These are phyloP conservation scores for Xylariaceae sp. DNA, from an alignment of 2,329 filamentous ascomycete species.

Conservation along the genomic window DNA sequence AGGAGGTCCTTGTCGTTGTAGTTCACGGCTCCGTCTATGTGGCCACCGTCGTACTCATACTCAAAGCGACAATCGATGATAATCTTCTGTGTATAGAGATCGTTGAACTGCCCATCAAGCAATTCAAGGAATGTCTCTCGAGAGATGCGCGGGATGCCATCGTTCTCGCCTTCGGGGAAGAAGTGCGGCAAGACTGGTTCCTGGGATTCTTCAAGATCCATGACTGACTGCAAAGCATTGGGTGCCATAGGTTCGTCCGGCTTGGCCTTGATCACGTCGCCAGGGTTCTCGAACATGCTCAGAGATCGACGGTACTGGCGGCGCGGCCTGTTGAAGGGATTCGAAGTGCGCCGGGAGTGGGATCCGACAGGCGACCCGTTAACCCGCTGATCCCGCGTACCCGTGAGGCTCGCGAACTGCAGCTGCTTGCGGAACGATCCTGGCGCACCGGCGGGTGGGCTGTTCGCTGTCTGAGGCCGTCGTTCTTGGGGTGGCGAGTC, in stretches of 20 bases:
- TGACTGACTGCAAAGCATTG: constrained; percentile 64
- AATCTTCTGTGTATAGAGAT: constrained; percentile 72
- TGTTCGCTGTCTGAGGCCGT: constrained; percentile 55
- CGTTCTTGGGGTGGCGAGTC: constrained; percentile 72
- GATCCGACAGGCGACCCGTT: constrained; percentile 70
- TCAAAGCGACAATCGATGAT: constrained; percentile 97
- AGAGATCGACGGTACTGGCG: constrained; percentile 88
- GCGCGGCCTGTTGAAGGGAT: constrained; percentile 67
- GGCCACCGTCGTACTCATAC: constrained; percentile 95
- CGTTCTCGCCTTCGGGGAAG: constrained; percentile 69
- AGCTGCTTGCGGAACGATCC: constrained; percentile 52
- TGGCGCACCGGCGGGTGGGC: constrained; percentile 48
- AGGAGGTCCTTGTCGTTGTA: constrained; percentile 94
- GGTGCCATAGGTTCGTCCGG: constrained; percentile 51
- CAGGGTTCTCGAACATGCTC: constrained; percentile 96
- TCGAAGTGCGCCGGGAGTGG: constrained; percentile 67
- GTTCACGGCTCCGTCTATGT: constrained; percentile 90
- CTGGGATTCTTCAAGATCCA: constrained; percentile 75
- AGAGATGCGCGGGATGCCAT: constrained; percentile 83
- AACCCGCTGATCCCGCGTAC: constrained; percentile 45
- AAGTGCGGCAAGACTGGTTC: constrained; percentile 79
- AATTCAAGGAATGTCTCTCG: constrained; percentile 79
- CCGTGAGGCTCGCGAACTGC: constrained; percentile 56
- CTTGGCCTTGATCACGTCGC: constrained; percentile 79
- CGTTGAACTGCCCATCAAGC: constrained; percentile 75